Evolutionary conservation across 1,284 basidiomycete genomes (phyloP), one percentile per base, ranked within the genome.

Genomic region (Erythrobasidium hasegawianum): DNA sequence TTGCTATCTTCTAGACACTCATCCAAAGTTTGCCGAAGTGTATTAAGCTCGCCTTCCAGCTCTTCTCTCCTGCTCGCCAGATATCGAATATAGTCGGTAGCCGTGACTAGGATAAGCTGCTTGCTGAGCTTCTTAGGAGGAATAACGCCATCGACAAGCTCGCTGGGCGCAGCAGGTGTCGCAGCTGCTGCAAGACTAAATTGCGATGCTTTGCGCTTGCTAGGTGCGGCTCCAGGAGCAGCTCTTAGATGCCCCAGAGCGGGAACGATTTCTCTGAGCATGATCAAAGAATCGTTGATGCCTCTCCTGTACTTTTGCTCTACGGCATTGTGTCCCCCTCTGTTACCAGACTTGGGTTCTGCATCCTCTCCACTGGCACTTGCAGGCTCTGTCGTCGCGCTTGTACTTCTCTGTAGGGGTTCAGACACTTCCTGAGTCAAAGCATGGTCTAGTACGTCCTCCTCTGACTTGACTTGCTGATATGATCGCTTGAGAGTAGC

Each of bases 261-360:
- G 18, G 64, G 64, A 11, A 67, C 64, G 29, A 67, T 59, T 38
- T 67, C 64, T 9, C 64, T 29, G 9, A 67, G 38, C 9, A 53
- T 59, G 50, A 60, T 60, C 10, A 67, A 22, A n/a, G 64, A 67
- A 29, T 59, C 57, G 20, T 67, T 67, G 57, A 67, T 67, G 22
- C 64, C 64, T 4, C 57, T 33, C 14, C 64, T 16, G 26, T 67
- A 67, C 52, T 60, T 59, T 20, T 60, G 64, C 50, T 67, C 64
- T 5, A 67, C 64, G 39, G 64, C 64, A 47, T 67, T 65, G 56
- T 65, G 62, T 18, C 62, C 62, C 2, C 62, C 62, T 33, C 43
- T 58, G 11, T 38, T 52, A 27, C 54, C 54, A 7, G 38, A 39
- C 1, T 56, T 49, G 1, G 41, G 41, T 26, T 50, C 45, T 2